These are phyloP conservation scores for Lepidopterella palustris DNA, from an alignment of 495 filamentous ascomycete genomes.

Conservation along the genomic window DNA sequence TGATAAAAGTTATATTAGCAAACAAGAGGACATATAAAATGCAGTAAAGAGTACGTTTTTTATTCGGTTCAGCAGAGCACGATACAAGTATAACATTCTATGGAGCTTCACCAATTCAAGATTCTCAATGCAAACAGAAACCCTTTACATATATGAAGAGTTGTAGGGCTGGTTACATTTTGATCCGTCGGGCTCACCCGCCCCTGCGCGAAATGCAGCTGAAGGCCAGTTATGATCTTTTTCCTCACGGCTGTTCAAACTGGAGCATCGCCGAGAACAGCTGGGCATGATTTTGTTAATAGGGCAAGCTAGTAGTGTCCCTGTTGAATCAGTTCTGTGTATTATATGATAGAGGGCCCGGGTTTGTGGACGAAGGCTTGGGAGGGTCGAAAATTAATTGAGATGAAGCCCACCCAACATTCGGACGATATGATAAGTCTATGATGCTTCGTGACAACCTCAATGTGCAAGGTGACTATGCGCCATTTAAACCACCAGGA, in stretches of 20 bases:
- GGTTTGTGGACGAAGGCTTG: not conserved
- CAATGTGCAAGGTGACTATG: not conserved
- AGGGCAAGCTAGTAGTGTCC: slow-evolving; percentile 6
- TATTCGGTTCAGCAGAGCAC: too few species aligned
- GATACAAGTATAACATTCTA: too few species aligned
- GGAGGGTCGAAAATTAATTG: slow-evolving; percentile 3
- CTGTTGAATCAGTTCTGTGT: not conserved
- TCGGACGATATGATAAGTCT: not conserved
- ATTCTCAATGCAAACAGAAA: too few species aligned
- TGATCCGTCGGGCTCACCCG: not conserved
- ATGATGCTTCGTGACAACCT: not conserved
- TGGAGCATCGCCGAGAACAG: not conserved
- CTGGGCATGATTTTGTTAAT: not conserved
- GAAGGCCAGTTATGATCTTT: not conserved
- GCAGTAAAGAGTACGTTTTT: too few species aligned
- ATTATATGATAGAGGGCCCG: not conserved
- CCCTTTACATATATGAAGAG: not conserved
- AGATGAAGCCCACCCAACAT: not conserved
- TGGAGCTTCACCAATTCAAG: too few species aligned
- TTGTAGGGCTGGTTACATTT: not conserved
- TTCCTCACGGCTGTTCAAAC: not conserved
- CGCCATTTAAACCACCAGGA: not conserved
- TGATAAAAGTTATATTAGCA: not conserved
- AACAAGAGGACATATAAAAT: too few species aligned
- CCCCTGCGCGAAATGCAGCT: not conserved